A percentile compares a stretch with the other conserved stretches of the same genome.
phyloP scores from a whole-genome alignment of 2,329 filamentous ascomycete species.

The Arachnomyces sp. region DNA sequence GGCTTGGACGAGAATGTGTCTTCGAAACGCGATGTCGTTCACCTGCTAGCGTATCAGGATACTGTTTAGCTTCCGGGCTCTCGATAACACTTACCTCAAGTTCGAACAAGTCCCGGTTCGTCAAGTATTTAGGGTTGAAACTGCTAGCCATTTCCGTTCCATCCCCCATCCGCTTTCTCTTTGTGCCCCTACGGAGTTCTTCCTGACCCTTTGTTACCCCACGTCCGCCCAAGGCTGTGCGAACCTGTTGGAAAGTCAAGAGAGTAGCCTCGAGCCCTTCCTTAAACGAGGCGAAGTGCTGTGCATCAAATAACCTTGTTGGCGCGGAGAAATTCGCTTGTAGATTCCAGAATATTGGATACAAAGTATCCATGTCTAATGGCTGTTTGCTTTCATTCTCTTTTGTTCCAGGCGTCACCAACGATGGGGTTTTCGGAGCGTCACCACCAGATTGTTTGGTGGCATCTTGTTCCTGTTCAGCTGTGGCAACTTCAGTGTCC shows the following conservation, averaged over 20 bases:
- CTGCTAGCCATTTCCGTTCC: slow-evolving; percentile 59
- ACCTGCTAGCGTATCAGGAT: slow-evolving; percentile 48
- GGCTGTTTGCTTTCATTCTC: slow-evolving; percentile 37
- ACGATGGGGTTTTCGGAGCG: slow-evolving; percentile 7
- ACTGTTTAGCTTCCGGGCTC: no score
- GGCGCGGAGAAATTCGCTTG: slow-evolving; percentile 91
- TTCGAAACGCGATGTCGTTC: slow-evolving; percentile 85
- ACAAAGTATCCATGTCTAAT: slow-evolving; percentile 65
- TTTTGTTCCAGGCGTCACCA: slow-evolving; percentile 7
- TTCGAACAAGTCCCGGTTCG: slow-evolving; percentile 92
- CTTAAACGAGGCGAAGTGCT: slow-evolving; percentile 61
- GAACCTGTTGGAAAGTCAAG: slow-evolving; percentile 65
- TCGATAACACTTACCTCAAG: slow-evolving; percentile 59
- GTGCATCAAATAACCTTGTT: slow-evolving; percentile 66
- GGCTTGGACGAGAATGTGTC: slow-evolving; percentile 90
- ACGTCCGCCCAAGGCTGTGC: slow-evolving; percentile 62
- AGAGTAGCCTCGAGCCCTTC: slow-evolving; percentile 56
- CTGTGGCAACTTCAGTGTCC: slow-evolving; percentile 23
- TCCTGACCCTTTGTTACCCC: slow-evolving; percentile 49
- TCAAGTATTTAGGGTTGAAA: slow-evolving; percentile 97
- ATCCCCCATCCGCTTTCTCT: slow-evolving; percentile 61
- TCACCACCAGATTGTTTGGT: slow-evolving; percentile 9
- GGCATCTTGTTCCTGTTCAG: slow-evolving; percentile 11
- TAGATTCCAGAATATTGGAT: slow-evolving; percentile 88
- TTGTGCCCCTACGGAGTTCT: slow-evolving; percentile 58